Conservation (phyloP, 257 asterid species). For the Solanum peruvianum region DNA sequence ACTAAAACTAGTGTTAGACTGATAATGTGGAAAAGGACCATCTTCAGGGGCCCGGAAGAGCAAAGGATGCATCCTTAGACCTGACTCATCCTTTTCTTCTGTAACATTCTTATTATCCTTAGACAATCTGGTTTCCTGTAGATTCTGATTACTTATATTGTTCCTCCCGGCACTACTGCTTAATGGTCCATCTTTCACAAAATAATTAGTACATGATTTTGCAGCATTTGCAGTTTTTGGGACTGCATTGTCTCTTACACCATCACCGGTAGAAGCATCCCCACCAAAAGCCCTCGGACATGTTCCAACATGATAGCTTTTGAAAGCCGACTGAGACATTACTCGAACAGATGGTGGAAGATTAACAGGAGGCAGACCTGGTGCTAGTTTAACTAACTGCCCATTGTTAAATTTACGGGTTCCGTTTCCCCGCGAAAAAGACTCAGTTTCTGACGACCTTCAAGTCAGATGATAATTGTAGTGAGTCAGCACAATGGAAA, state of each 20-base stretch:
- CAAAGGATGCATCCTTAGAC: conserved; percentile 92
- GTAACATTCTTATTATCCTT: conserved; percentile 19
- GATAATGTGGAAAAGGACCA: conserved; percentile 43
- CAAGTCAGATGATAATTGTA: conserved; percentile 11
- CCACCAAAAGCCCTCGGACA: conserved; percentile 15
- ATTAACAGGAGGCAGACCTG: conserved; percentile 87
- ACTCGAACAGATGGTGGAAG: conserved; percentile 96
- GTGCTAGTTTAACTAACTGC: conserved; percentile 82
- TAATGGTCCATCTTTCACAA: conserved; percentile 16
- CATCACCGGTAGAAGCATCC: conserved; percentile 10
- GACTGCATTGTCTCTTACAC: conserved; percentile 14
- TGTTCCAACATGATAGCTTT: conserved; percentile 36
- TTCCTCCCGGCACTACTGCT: conserved; percentile 8
- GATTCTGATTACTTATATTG: conserved; percentile 24
- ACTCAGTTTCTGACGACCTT: conserved; percentile 41
- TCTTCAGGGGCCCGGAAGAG: conserved; percentile 67
- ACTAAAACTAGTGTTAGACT: conserved; percentile 19
- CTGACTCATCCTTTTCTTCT: conserved; percentile 43
- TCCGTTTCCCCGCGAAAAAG: conserved; percentile 48
- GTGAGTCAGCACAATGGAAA: conserved; percentile 7
- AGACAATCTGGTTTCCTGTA: conserved; percentile 14
- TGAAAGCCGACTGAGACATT: conserved; percentile 81
- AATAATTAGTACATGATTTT: conserved; percentile 13
- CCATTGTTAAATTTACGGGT: conserved; percentile 47
- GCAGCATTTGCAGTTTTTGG: conserved; percentile 7